Percentiles rank a stretch among this genome's conserved stretches.
These are phyloP conservation scores for Dissophora globulifera DNA, from an alignment of 192 early-diverging fungal species.

Conservation along the genomic window DNA sequence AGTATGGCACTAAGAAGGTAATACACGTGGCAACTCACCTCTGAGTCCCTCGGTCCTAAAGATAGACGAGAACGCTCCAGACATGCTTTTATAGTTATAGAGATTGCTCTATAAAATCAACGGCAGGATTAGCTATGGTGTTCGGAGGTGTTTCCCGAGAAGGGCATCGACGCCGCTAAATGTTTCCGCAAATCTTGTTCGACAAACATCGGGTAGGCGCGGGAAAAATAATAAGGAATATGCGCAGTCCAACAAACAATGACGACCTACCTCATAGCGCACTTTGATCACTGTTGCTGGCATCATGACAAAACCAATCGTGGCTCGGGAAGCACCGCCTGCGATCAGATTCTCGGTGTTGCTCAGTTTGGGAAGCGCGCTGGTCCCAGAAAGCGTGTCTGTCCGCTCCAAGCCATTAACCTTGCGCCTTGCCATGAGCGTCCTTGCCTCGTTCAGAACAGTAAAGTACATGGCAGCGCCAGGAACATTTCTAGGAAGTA, in stretches of 20 bases:
- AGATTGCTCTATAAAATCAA: slow-evolving; percentile 72
- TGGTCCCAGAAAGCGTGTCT: slow-evolving; percentile 1
- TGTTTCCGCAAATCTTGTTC: no score
- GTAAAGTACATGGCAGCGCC: slow-evolving; percentile 81
- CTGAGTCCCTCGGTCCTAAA: slow-evolving; percentile 72
- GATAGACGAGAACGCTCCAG: slow-evolving; percentile 74
- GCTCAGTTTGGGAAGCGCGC: slow-evolving; percentile 59
- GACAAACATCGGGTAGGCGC: no score
- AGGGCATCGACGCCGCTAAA: no score
- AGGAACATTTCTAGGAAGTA: slow-evolving; percentile 65
- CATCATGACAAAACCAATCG: slow-evolving; percentile 91
- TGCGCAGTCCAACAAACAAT: background rate
- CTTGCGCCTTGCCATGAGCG: slow-evolving; percentile 56
- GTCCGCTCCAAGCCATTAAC: slow-evolving; percentile 32
- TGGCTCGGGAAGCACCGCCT: slow-evolving; percentile 73
- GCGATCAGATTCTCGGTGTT: slow-evolving; percentile 75
- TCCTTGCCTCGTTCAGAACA: slow-evolving; percentile 70
- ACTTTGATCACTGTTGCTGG: slow-evolving; percentile 94
- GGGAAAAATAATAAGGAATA: background rate
- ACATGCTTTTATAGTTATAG: slow-evolving; percentile 82
- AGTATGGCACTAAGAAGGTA: background rate
- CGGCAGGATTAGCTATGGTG: background rate
- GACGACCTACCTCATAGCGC: slow-evolving; percentile 78
- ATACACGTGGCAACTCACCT: no score
- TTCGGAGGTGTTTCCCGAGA: no score